Conservation (phyloP, 2,329 filamentous ascomycete genomes). For the Verticillium isaacii region DNA sequence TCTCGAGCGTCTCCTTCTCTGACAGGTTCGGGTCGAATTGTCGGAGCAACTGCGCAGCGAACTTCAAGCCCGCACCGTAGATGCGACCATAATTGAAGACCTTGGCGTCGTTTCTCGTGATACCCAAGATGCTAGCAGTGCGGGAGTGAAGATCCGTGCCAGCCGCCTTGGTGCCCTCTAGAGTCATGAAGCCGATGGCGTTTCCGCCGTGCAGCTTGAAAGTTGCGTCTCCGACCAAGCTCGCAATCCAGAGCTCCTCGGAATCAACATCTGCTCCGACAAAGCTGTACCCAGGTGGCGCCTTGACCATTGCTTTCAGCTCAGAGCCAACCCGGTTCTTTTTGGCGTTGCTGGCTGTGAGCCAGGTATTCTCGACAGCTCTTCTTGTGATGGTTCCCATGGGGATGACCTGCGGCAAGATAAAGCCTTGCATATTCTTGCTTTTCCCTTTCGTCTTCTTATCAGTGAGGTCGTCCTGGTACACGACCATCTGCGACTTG, state of each 20-base stretch:
- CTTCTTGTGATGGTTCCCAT: slow-evolving; percentile 97
- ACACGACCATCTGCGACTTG: slow-evolving; percentile 92
- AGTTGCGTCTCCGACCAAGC: slow-evolving; percentile 86
- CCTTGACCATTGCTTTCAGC: slow-evolving; percentile 92
- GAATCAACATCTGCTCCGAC: slow-evolving; percentile 97
- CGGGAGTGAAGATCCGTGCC: slow-evolving; percentile 94
- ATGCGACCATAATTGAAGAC: slow-evolving; percentile 99
- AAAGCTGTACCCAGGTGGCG: slow-evolving; percentile 85
- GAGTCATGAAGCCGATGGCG: slow-evolving; percentile 97
- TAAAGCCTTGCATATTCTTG: slow-evolving; percentile 59
- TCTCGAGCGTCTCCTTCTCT: slow-evolving; percentile 71
- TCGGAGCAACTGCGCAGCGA: slow-evolving; percentile 81
- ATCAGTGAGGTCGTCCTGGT: slow-evolving; percentile 56
- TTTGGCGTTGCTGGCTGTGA: slow-evolving; percentile 97
- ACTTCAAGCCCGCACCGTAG: slow-evolving; percentile 94
- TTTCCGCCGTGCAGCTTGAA: slow-evolving; percentile 96
- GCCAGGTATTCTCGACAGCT: slow-evolving; percentile 96
- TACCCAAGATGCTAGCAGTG: slow-evolving; percentile 86
- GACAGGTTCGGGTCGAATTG: slow-evolving; percentile 88
- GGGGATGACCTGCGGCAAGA: slow-evolving; percentile 90
- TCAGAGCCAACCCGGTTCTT: slow-evolving; percentile 93
- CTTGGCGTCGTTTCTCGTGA: slow-evolving; percentile 92
- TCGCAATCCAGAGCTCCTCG: slow-evolving; percentile 97
- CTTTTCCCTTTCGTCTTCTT: slow-evolving; percentile 15
- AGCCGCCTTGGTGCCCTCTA: slow-evolving; percentile 91